phyloP scores from a whole-genome alignment of 352 stramenopile genomes.

The Phytophthora kernoviae region DNA sequence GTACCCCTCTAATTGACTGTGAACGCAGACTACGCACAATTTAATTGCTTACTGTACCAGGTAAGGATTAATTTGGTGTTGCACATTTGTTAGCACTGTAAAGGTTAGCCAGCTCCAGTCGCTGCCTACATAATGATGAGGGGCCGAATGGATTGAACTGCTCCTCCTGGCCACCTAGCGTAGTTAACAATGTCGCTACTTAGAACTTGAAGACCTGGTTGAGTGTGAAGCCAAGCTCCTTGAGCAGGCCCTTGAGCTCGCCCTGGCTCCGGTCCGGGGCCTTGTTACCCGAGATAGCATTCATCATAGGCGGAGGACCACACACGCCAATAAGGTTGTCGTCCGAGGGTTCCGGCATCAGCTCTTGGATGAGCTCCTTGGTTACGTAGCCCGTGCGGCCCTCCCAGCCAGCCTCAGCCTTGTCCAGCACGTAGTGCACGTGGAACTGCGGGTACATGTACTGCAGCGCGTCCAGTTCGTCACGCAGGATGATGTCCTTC shows the following conservation, averaged over 20 bases:
- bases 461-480: constrained; percentile 72
- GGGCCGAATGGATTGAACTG: constrained; percentile 5
- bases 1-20: too few relatives aligned
- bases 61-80: neutral
- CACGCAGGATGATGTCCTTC: constrained; percentile 84
- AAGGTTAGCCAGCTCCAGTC: constrained; percentile 20
- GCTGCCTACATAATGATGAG: constrained; percentile 18
- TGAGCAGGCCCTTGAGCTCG: constrained; percentile 71
- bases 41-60: too few relatives aligned
- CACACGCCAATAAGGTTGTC: constrained; percentile 82
- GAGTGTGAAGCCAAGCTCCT: constrained; percentile 67
- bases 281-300: constrained; percentile 82
- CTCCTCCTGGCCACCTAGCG: neutral
- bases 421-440: constrained; percentile 66
- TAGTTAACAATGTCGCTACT: constrained; percentile 1
- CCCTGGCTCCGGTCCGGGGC: constrained; percentile 79
- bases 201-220: constrained; percentile 79
- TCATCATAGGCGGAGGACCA: constrained; percentile 85
- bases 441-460: constrained; percentile 69
- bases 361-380: constrained; percentile 67
- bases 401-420: constrained; percentile 49
- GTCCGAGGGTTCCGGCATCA: constrained; percentile 64
- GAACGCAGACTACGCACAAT: too few relatives aligned
- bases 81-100: constrained; percentile 13
- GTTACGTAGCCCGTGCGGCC: constrained; percentile 70